These are phyloP conservation scores for Linum tenue DNA, from an alignment of 345 rosid species.

Conservation along the genomic window DNA sequence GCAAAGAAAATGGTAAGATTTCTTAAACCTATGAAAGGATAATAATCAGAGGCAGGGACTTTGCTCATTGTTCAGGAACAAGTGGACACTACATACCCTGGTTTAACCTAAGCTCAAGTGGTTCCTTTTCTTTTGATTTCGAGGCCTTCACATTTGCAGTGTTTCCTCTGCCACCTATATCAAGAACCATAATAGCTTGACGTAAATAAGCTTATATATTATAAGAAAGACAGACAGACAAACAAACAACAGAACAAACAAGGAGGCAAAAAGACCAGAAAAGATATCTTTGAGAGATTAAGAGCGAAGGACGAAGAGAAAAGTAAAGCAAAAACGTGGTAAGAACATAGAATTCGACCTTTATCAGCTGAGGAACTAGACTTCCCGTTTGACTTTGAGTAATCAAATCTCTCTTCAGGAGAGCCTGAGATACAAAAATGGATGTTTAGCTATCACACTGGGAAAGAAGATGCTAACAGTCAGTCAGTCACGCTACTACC, in stretches of 20 bases:
- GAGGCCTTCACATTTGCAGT: constrained; percentile 29
- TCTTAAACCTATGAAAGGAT: not conserved
- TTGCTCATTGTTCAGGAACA: not conserved
- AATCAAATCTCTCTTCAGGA: constrained; percentile 16
- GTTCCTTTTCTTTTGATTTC: constrained; percentile 36
- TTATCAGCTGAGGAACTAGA: constrained; percentile 25
- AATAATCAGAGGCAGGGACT: constrained; percentile 2
- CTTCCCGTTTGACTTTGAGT: constrained; percentile 29
- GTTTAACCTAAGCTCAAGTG: constrained; percentile 55
- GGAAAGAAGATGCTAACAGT: not conserved
- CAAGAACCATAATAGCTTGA: constrained; percentile 23
- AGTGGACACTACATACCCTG: constrained; percentile 32
- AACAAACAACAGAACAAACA: constrained; percentile 6
- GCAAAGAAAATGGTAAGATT: not conserved
- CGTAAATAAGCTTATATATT: not conserved
- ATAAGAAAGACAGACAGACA: constrained; percentile 8
- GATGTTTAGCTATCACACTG: not conserved
- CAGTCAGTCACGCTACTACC: not conserved
- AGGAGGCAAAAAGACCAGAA: not conserved
- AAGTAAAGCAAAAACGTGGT: not conserved
- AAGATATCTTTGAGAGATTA: not conserved
- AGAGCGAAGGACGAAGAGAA: not conserved
- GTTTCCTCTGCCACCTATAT: constrained; percentile 51
- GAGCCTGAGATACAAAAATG: constrained; percentile 17
- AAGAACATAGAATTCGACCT: constrained; percentile 20